Conservation (phyloP, 805 yeast genomes). For the Sugiyamaella chiloensis region DNA sequence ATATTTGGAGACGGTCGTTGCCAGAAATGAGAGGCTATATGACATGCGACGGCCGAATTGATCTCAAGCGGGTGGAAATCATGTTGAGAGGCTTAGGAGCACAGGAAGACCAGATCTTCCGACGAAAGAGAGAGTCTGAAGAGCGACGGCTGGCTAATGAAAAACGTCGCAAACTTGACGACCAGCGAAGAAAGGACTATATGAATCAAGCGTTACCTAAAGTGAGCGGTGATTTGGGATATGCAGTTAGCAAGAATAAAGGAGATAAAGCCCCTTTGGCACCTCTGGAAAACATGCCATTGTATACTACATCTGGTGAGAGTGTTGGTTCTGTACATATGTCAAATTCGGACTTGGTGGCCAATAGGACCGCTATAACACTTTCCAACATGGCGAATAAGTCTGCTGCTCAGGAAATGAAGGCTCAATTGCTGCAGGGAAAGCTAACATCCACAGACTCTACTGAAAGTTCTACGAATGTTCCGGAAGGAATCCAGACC, state of each 20-base stretch:
- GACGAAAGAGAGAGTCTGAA: conserved; percentile 65
- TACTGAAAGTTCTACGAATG: conserved; percentile 15
- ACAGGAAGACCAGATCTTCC: conserved; percentile 77
- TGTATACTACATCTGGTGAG: conserved; percentile 73
- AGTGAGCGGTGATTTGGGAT: conserved; percentile 24
- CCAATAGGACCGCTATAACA: conserved; percentile 57
- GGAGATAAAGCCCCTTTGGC: conserved; percentile 71
- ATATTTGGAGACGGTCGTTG: conserved; percentile 75
- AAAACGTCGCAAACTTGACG: conserved; percentile 53
- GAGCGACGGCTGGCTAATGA: conserved; percentile 61
- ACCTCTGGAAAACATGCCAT: conserved; percentile 69
- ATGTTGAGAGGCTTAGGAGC: conserved; percentile 61
- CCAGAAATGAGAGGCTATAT: conserved; percentile 70
- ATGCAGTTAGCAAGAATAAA: conserved; percentile 47
- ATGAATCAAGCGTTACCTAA: conserved; percentile 5
- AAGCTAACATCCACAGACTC: conserved; percentile 3
- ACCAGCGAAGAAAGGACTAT: conserved; percentile 23
- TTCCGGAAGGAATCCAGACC: too few species aligned
- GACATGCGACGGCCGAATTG: conserved; percentile 85
- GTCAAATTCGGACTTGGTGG: conserved; percentile 67
- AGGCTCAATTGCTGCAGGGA: conserved; percentile 34
- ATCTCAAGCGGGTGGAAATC: conserved; percentile 71
- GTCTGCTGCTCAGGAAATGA: conserved; percentile 62
- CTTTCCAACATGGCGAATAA: conserved; percentile 70
- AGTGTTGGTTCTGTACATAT: conserved; percentile 64